Conservation (phyloP, 1,284 basidiomycete species). For the Cerioporus squamosus region DNA sequence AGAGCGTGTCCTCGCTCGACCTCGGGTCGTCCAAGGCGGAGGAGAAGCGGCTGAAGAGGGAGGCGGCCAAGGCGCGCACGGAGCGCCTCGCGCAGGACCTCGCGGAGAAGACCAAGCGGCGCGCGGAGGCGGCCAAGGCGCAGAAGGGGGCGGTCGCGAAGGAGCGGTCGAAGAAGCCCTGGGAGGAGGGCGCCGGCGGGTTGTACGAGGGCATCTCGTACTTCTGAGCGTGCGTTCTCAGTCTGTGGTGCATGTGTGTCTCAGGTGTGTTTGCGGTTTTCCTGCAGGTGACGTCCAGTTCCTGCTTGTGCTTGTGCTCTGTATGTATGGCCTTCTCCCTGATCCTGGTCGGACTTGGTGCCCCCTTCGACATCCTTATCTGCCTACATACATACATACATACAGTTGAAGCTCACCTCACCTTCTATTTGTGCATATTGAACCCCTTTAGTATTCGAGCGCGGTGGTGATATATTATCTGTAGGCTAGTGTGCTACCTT, state of each 20-base stretch:
- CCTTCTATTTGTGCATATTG: constrained; percentile 4
- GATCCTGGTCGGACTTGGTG: background rate
- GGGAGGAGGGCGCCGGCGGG: constrained; percentile 19
- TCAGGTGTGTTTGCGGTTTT: background rate
- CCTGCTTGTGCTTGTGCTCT: background rate
- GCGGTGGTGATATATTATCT: background rate
- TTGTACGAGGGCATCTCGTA: constrained; percentile 24
- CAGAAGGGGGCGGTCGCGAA: constrained; percentile 7
- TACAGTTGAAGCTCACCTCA: background rate
- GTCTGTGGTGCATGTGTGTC: no score
- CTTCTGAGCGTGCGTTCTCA: constrained; percentile 11
- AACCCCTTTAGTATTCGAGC: background rate
- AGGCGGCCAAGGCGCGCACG: constrained; percentile 43
- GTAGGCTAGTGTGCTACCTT: background rate
- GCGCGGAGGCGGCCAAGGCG: constrained; percentile 19
- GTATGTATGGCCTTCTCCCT: background rate
- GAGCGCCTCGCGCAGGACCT: constrained; percentile 47
- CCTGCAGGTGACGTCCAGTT: background rate
- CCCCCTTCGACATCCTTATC: background rate
- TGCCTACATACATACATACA: background rate
- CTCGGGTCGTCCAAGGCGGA: constrained; percentile 44
- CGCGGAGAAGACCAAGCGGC: constrained; percentile 21
- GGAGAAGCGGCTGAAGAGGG: constrained; percentile 51
- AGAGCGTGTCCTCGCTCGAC: constrained; percentile 21
- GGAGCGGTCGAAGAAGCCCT: constrained; percentile 11